Evolutionary conservation across 805 yeast species (phyloP).

Genomic region (Yarrowia sp.): DNA sequence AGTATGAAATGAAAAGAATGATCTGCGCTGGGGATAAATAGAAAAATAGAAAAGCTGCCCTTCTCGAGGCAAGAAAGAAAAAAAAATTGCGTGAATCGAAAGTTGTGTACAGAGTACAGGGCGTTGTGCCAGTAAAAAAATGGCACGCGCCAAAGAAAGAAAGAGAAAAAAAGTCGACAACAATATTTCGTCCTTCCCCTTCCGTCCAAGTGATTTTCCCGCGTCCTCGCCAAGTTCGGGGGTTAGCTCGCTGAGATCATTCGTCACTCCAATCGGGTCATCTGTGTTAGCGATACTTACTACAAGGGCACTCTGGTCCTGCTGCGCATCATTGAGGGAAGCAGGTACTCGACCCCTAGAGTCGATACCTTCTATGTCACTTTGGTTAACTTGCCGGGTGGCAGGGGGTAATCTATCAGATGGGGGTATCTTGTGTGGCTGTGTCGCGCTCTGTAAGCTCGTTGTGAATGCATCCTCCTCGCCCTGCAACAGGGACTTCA

Average conservation of each 20-base stretch:
- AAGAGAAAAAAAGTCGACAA: not conserved
- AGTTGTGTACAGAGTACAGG: not conserved
- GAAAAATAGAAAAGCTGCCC: not conserved
- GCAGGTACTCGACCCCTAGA: not conserved
- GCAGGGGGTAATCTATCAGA: not conserved
- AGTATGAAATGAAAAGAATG: not conserved
- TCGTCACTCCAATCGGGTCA: not conserved
- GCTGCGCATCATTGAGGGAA: not conserved
- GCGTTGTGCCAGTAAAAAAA: not conserved
- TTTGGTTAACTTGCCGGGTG: not conserved
- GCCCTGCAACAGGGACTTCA: constrained; percentile 1
- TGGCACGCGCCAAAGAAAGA: not conserved
- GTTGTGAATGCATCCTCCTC: constrained; percentile 16
- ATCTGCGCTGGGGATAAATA: not conserved
- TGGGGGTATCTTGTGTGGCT: constrained; percentile 10
- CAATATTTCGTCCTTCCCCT: not conserved
- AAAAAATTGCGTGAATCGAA: not conserved
- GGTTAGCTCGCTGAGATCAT: not conserved
- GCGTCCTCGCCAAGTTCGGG: not conserved
- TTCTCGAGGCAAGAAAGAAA: not conserved
- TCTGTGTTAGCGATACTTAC: constrained; percentile 23
- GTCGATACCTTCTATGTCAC: not conserved
- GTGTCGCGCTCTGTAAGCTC: not conserved
- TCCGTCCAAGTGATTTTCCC: not conserved
- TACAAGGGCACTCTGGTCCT: not conserved